A percentile compares a stretch with the other conserved stretches of the same genome.
phyloP scores from a whole-genome alignment of 352 stramenopile species.

The Phytopythium boreale region DNA sequence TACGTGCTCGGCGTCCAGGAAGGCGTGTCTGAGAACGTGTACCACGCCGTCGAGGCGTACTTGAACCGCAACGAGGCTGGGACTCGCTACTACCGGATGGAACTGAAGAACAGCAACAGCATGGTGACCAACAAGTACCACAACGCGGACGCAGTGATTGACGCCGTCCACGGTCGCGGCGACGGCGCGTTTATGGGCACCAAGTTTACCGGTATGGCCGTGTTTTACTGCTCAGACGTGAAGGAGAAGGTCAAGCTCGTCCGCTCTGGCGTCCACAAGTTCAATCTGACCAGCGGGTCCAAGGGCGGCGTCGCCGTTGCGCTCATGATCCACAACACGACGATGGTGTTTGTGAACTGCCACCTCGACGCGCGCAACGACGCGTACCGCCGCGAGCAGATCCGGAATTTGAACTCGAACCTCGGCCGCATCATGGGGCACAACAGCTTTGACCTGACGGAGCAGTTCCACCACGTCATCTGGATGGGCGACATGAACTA shows the following conservation, averaged over 20 bases:
- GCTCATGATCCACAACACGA: slow-evolving; percentile 72
- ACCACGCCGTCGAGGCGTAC: slow-evolving; percentile 76
- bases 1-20: slow-evolving; percentile 87
- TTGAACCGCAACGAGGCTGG: slow-evolving; percentile 67
- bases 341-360: slow-evolving; percentile 83
- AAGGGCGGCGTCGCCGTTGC: slow-evolving; percentile 80
- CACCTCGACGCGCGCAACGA: slow-evolving; percentile 84
- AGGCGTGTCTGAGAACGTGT: slow-evolving; percentile 82
- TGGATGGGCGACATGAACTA: slow-evolving; percentile 92
- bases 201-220: slow-evolving; percentile 83
- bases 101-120: slow-evolving; percentile 75
- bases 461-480: slow-evolving; percentile 88
- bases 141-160: slow-evolving; percentile 61
- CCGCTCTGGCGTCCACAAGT: slow-evolving; percentile 73
- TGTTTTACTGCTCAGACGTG: slow-evolving; percentile 64
- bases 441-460: slow-evolving; percentile 74
- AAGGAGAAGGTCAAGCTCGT: slow-evolving; percentile 71
- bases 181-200: slow-evolving; percentile 81
- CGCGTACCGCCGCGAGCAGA: slow-evolving; percentile 78
- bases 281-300: slow-evolving; percentile 75
- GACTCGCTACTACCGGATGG: slow-evolving; percentile 62
- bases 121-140: slow-evolving; percentile 67
- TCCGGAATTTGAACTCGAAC: slow-evolving; percentile 71
- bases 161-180: slow-evolving; percentile 74
- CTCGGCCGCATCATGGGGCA: slow-evolving; percentile 81